Evolutionary conservation across 805 yeast species (phyloP).

Genomic region (Candida parachauliodes): DNA sequence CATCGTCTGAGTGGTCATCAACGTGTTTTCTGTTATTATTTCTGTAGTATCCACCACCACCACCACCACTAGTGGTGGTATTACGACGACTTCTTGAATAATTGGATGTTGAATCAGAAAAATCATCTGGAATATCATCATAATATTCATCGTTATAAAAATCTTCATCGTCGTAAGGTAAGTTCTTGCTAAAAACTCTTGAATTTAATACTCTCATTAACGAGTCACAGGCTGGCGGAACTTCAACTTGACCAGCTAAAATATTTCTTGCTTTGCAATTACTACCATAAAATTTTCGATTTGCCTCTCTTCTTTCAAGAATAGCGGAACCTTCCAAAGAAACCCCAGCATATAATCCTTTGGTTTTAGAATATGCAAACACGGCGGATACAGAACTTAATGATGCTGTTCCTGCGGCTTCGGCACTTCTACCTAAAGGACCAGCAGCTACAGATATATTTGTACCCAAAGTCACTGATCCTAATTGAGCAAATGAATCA

Average conservation of each 20-base stretch:
- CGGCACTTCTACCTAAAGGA: constrained; percentile 95
- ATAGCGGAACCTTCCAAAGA: constrained; percentile 95
- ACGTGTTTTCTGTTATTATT: constrained; percentile 23
- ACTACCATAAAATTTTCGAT: constrained; percentile 88
- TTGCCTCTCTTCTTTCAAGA: constrained; percentile 96
- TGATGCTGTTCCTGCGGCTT: constrained; percentile 94
- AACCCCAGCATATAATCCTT: constrained; percentile 96
- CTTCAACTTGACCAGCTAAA: constrained; percentile 80
- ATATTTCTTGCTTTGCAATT: constrained; percentile 85
- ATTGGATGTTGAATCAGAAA: constrained; percentile 55
- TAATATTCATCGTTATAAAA: constrained; percentile 62
- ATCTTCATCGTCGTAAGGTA: constrained; percentile 45
- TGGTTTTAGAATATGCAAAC: constrained; percentile 90
- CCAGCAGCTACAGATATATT: constrained; percentile 96
- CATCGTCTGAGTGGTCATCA: constrained; percentile 30
- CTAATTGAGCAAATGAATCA: constrained; percentile 87
- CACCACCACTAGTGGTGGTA: constrained; percentile 7
- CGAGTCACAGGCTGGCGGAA: constrained; percentile 89
- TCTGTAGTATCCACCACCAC: constrained; percentile 14
- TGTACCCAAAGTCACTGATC: constrained; percentile 93
- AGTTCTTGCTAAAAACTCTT: constrained; percentile 68
- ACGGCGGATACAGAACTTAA: constrained; percentile 83
- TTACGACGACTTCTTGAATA: constrained; percentile 17
- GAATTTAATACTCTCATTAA: constrained; percentile 83
- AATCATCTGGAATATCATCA: constrained; percentile 71